Evolutionary conservation across 805 yeast species (phyloP).

Genomic region (Candida fluviatilis): DNA sequence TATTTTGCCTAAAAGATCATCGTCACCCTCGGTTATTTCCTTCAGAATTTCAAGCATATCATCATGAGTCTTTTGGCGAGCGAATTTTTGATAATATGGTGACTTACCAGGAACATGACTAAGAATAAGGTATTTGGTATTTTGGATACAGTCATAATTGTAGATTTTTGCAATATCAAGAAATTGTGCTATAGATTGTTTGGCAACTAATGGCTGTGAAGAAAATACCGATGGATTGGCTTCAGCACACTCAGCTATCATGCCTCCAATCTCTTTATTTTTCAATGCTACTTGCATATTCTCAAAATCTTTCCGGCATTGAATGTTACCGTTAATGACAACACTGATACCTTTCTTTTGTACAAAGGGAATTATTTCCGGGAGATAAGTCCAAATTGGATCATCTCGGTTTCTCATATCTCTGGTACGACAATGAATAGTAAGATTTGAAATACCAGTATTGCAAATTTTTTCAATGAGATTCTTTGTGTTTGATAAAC

Average conservation of each 20-base stretch:
- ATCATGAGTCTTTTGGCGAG: slow-evolving; percentile 48
- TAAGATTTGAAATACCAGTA: slow-evolving; percentile 83
- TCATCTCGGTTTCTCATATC: slow-evolving; percentile 83
- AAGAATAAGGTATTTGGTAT: slow-evolving; percentile 76
- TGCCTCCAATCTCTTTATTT: slow-evolving; percentile 66
- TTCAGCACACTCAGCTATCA: slow-evolving; percentile 94
- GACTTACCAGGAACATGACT: slow-evolving; percentile 78
- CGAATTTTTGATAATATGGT: slow-evolving; percentile 50
- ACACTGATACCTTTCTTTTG: slow-evolving; percentile 61
- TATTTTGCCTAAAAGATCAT: slow-evolving; percentile 31
- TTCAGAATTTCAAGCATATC: slow-evolving; percentile 39
- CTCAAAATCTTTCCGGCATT: slow-evolving; percentile 48
- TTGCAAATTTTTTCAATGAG: slow-evolving; percentile 46
- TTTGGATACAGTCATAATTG: slow-evolving; percentile 59
- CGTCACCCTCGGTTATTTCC: slow-evolving; percentile 32
- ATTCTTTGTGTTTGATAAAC: slow-evolving; percentile 49
- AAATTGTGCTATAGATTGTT: slow-evolving; percentile 52
- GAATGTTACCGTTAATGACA: slow-evolving; percentile 77
- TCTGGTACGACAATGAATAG: slow-evolving; percentile 88
- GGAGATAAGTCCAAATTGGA: slow-evolving; percentile 70
- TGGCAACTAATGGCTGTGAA: slow-evolving; percentile 47
- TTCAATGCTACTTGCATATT: slow-evolving; percentile 51
- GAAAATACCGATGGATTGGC: slow-evolving; percentile 75
- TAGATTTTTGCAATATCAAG: slow-evolving; percentile 47
- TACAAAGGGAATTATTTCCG: slow-evolving; percentile 59